Conservation (phyloP, 1,284 basidiomycete genomes). For the Butyriboletus appendiculatus region DNA sequence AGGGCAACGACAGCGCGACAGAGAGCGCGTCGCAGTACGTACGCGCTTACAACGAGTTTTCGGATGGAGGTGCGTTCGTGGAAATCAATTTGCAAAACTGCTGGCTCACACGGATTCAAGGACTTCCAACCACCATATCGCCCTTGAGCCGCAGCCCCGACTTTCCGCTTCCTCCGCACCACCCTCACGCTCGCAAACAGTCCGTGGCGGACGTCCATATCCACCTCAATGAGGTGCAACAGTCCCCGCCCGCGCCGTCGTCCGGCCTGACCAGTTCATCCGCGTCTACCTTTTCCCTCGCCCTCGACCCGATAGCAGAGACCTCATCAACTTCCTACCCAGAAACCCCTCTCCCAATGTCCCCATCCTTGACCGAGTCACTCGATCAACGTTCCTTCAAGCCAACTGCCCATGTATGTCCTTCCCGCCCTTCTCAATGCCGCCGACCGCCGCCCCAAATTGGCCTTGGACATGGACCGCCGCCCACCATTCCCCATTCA, state of each 20-base stretch:
- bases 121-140: slow-evolving; percentile 27
- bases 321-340: slow-evolving; percentile 42
- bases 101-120: slow-evolving; percentile 15
- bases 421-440: slow-evolving; percentile 22
- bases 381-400: slow-evolving; percentile 17
- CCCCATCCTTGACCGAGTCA: slow-evolving; percentile 25
- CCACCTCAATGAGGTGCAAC: slow-evolving; percentile 38
- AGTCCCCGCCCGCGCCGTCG: slow-evolving; percentile 35
- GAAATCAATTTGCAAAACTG: neutral
- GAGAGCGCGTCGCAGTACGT: slow-evolving; percentile 26
- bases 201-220: slow-evolving; percentile 62
- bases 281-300: slow-evolving; percentile 60
- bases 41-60: slow-evolving; percentile 33
- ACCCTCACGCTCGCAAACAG: slow-evolving; percentile 77
- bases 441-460: slow-evolving; percentile 41
- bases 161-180: slow-evolving; percentile 55
- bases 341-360: slow-evolving; percentile 37
- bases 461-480: slow-evolving; percentile 48
- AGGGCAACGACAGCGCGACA: neutral
- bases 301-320: slow-evolving; percentile 71
- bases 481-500: slow-evolving; percentile 21
- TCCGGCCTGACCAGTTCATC: slow-evolving; percentile 46
- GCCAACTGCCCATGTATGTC: slow-evolving; percentile 20
- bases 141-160: slow-evolving; percentile 53
- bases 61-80: slow-evolving; percentile 19